phyloP scores from a whole-genome alignment of 2,329 filamentous ascomycete species.

The Tolypocladium inflatum region DNA sequence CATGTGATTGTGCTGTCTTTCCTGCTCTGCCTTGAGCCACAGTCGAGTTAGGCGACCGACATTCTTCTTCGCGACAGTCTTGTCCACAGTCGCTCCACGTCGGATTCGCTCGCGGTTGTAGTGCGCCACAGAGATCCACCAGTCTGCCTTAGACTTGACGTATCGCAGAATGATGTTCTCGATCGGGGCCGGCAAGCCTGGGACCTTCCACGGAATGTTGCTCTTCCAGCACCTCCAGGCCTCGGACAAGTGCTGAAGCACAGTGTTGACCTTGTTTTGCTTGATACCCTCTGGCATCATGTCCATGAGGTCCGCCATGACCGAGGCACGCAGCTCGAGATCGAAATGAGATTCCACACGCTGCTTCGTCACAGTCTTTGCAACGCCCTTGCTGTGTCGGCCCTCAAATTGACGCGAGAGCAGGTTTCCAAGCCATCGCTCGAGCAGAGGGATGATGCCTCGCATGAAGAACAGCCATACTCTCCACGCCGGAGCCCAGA shows the following conservation, averaged over 20 bases:
- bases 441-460: conserved; percentile 91
- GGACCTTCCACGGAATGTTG: conserved; percentile 99
- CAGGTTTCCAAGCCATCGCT: conserved; percentile 94
- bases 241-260: conserved; percentile 92
- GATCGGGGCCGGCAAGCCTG: conserved; percentile 88
- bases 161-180: conserved; percentile 98
- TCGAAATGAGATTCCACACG: conserved; percentile 98
- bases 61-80: conserved; percentile 99
- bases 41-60: conserved; percentile 86
- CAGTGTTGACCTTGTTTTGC: conserved; percentile 98
- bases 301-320: conserved; percentile 98
- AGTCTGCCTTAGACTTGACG: conserved; percentile 98
- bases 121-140: conserved; percentile 99
- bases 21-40: conserved; percentile 97
- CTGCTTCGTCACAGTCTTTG: conserved; percentile 98
- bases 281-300: conserved; percentile 99
- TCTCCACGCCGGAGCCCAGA: conserved; percentile 98
- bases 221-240: conserved; percentile 99
- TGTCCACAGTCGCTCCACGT: conserved; percentile 93
- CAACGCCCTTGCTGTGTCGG: conserved; percentile 95
- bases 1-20: conserved; percentile 98
- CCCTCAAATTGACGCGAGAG: conserved; percentile 97
- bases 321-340: conserved; percentile 89
- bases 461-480: conserved; percentile 99
- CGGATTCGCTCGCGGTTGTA: conserved; percentile 98